phyloP scores from a whole-genome alignment of 345 rosid genomes.

The Laguncularia racemosa region DNA sequence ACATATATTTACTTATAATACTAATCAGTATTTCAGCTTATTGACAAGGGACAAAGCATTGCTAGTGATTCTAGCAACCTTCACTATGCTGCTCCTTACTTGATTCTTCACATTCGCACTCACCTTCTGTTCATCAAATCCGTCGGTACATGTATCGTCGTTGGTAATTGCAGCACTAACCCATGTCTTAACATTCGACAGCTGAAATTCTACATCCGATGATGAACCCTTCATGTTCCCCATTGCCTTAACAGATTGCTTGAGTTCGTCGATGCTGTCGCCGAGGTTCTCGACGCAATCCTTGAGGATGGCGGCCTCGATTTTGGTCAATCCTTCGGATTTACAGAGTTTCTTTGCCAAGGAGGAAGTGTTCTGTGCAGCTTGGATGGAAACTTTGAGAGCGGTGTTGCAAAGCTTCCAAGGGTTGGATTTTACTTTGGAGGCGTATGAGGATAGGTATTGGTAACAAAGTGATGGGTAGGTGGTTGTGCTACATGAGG shows the following conservation, averaged over 20 bases:
- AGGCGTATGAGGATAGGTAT: constrained; percentile 39
- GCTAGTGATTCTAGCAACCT: constrained; percentile 46
- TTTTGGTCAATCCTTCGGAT: constrained; percentile 17
- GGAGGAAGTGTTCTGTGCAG: constrained; percentile 23
- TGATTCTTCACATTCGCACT: constrained; percentile 28
- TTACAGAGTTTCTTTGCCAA: constrained; percentile 20
- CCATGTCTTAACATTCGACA: constrained; percentile 46
- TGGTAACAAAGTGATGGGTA: constrained; percentile 49
- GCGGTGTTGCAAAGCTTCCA: constrained; percentile 47
- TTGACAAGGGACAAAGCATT: constrained; percentile 61
- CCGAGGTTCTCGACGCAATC: constrained; percentile 46
- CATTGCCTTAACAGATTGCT: constrained; percentile 37
- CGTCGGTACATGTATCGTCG: constrained; percentile 65
- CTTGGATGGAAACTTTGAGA: constrained; percentile 31
- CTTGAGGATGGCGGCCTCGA: constrained; percentile 30
- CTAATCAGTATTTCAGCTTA: constrained; percentile 17
- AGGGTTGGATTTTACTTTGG: constrained; percentile 39
- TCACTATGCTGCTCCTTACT: constrained; percentile 27
- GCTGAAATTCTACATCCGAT: constrained; percentile 16
- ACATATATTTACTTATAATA: no score
- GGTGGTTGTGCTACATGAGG: constrained; percentile 45
- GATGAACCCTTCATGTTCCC: constrained; percentile 9
- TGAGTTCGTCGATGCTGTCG: constrained; percentile 44
- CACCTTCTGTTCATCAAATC: constrained; percentile 36
- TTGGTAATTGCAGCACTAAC: constrained; percentile 64